A percentile compares a stretch with the other conserved stretches of the same genome.
phyloP scores from a whole-genome alignment of 169 alveolate genomes.

The Plasmodium gaboni region DNA sequence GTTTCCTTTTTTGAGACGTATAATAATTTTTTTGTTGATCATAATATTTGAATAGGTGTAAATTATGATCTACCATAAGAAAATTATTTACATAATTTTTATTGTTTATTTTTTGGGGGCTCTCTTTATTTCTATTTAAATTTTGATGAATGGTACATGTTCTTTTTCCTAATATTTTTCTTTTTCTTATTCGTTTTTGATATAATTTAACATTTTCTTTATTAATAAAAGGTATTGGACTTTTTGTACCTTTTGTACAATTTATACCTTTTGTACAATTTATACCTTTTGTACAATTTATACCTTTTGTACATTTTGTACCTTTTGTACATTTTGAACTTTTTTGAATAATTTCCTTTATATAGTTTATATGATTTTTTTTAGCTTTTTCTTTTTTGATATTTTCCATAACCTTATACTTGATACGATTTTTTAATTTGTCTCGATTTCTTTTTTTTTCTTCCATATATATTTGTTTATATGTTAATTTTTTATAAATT shows the following conservation, averaged over 20 bases:
- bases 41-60: conserved; percentile 5
- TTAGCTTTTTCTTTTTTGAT: background rate
- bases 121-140: background rate
- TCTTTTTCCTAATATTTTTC: background rate
- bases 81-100: background rate
- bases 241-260: too few species aligned
- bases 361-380: background rate
- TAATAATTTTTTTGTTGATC: background rate
- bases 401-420: background rate
- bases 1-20: conserved; percentile 1
- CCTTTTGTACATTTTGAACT: too few species aligned
- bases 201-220: background rate
- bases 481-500: too few species aligned
- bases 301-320: too few species aligned
- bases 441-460: background rate
- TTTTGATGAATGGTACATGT: background rate
- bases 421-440: background rate
- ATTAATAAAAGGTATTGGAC: too few species aligned
- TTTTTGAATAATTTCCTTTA: background rate
- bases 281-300: too few species aligned
- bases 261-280: too few species aligned
- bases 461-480: too few species aligned
- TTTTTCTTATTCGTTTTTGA: background rate
- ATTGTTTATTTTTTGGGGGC: background rate
- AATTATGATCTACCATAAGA: background rate